Conservation (phyloP, 257 asterid genomes). For the Gardenia jasminoides region DNA sequence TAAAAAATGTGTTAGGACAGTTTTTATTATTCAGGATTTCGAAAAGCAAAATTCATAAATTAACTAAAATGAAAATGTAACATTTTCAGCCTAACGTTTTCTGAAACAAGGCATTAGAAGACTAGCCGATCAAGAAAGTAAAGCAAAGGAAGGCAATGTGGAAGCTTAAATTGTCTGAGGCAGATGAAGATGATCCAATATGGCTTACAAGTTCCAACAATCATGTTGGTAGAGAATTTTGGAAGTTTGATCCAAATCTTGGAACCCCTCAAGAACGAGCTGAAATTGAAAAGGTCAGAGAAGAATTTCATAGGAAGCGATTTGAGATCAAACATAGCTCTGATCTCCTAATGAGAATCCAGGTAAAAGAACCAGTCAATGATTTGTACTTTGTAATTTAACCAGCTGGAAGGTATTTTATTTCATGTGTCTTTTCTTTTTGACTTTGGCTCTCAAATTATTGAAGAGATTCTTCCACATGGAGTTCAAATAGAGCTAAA, state of each 20-base stretch:
- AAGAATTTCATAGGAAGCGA: constrained; percentile 31
- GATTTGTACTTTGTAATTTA: not conserved
- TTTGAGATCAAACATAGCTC: constrained; percentile 38
- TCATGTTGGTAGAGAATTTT: constrained; percentile 40
- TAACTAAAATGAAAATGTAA: not conserved
- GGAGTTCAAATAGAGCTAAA: too few relatives aligned
- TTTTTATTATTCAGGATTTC: not conserved
- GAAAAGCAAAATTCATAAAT: not conserved
- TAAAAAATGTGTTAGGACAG: too few relatives aligned
- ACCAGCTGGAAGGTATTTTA: not conserved
- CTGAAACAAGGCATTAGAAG: not conserved
- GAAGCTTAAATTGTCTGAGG: constrained; percentile 43
- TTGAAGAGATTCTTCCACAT: too few relatives aligned
- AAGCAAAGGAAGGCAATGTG: constrained; percentile 28
- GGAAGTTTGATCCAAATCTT: constrained; percentile 39
- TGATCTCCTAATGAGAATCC: constrained; percentile 46
- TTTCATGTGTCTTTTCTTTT: not conserved
- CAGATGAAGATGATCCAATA: constrained; percentile 19
- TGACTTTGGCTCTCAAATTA: not conserved
- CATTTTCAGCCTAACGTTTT: not conserved
- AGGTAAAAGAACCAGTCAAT: constrained; percentile 22
- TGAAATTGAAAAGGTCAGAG: constrained; percentile 28
- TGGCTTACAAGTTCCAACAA: constrained; percentile 35
- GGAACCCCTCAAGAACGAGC: constrained; percentile 38
- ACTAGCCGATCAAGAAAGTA: not conserved